Conservation (phyloP, 345 rosid genomes). For the Gossypium sturtianum region DNA sequence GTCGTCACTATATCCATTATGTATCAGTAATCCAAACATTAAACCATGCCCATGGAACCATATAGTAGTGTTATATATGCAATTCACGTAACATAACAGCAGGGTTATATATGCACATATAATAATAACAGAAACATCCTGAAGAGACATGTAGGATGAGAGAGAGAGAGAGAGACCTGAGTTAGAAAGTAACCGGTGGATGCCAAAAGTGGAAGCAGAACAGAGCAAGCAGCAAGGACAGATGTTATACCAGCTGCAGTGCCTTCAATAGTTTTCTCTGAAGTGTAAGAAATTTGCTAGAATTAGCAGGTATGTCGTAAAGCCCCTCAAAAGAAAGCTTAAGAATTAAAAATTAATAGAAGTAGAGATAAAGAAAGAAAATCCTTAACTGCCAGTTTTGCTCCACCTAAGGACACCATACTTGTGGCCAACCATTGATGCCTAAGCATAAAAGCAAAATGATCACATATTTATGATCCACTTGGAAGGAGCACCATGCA, state of each 20-base stretch:
- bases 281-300: slow-evolving; percentile 5
- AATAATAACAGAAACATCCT: not conserved
- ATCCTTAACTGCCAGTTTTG: slow-evolving; percentile 73
- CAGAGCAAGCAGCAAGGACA: slow-evolving; percentile 66
- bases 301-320: slow-evolving; percentile 15
- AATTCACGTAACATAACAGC: too few relatives aligned
- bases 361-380: not conserved
- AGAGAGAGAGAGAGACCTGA: slow-evolving; percentile 39
- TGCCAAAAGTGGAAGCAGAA: slow-evolving; percentile 74
- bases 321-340: not conserved
- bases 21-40: not conserved
- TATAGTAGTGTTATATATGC: too few relatives aligned
- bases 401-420: slow-evolving; percentile 94
- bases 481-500: not conserved
- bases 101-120: slow-evolving; percentile 65
- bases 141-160: not conserved
- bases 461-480: not conserved
- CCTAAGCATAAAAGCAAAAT: slow-evolving; percentile 38
- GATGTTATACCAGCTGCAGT: slow-evolving; percentile 96
- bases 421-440: slow-evolving; percentile 94
- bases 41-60: not conserved
- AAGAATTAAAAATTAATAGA: not conserved
- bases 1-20: not conserved
- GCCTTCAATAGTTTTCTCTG: slow-evolving; percentile 97
- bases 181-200: slow-evolving; percentile 70